Conservation (phyloP, 805 yeast species). For the Kurtzmaniella fragi region DNA sequence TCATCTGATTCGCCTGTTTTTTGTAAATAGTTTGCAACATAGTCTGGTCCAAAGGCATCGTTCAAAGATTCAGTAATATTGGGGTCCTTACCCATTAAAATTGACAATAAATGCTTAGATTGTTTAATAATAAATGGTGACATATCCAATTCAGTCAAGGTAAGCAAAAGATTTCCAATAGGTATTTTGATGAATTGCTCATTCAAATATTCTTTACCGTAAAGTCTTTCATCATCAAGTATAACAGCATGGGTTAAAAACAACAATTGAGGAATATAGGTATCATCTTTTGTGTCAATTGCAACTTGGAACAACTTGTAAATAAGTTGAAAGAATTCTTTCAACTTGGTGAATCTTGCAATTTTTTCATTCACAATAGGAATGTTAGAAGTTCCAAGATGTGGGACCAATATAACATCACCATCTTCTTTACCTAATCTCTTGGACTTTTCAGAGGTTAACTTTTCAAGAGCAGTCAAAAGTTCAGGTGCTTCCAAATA, state of each 20-base stretch:
- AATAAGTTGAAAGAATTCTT: slow-evolving; percentile 50
- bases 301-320: slow-evolving; percentile 54
- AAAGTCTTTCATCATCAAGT: slow-evolving; percentile 40
- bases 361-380: slow-evolving; percentile 33
- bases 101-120: slow-evolving; percentile 53
- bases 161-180: slow-evolving; percentile 49
- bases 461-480: slow-evolving; percentile 22
- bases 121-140: slow-evolving; percentile 45
- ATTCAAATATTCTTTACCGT: slow-evolving; percentile 37
- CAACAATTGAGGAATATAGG: slow-evolving; percentile 53
- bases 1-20: slow-evolving; percentile 34
- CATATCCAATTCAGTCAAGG: slow-evolving; percentile 46
- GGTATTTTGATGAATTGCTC: slow-evolving; percentile 52
- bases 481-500: slow-evolving; percentile 45
- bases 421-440: slow-evolving; percentile 31
- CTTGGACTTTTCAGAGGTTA: too few species aligned
- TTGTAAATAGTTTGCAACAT: slow-evolving; percentile 45
- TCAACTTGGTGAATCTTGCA: slow-evolving; percentile 47
- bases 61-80: slow-evolving; percentile 46
- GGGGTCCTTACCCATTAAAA: slow-evolving; percentile 44
- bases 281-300: slow-evolving; percentile 45
- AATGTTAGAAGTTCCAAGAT: slow-evolving; percentile 23
- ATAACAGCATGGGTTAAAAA: slow-evolving; percentile 67
- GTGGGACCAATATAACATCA: slow-evolving; percentile 48
- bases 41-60: slow-evolving; percentile 54